A percentile compares a stretch with the other conserved stretches of the same genome.
Conservation (phyloP, 2,329 filamentous ascomycete genomes). For the Aspergillus phoenicis region DNA sequence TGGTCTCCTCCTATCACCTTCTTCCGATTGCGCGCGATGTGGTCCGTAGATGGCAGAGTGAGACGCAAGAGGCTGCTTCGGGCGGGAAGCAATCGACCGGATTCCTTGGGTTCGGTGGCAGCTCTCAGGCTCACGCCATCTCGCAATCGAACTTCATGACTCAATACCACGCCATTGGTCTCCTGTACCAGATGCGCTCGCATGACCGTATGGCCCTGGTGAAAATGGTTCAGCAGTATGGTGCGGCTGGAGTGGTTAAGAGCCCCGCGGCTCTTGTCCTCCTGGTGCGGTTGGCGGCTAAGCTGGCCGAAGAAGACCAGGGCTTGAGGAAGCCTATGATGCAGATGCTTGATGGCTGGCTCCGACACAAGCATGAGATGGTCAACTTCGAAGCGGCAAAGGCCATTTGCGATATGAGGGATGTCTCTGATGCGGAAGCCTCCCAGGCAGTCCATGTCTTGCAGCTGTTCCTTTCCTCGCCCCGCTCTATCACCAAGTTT, state of each 20-base stretch:
- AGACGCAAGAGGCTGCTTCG: conserved; percentile 94
- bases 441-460: conserved; percentile 91
- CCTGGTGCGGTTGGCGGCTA: conserved; percentile 87
- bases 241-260: conserved; percentile 86
- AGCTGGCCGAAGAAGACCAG: conserved; percentile 89
- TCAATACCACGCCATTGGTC: conserved; percentile 96
- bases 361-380: conserved; percentile 98
- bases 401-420: conserved; percentile 91
- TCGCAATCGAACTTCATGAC: conserved; percentile 93
- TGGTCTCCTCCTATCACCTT: conserved; percentile 96
- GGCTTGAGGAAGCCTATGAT: conserved; percentile 94
- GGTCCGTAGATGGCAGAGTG: conserved; percentile 95
- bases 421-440: conserved; percentile 89
- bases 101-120: conserved; percentile 91
- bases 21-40: conserved; percentile 95
- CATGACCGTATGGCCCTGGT: conserved; percentile 98
- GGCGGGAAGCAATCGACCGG: conserved; percentile 85
- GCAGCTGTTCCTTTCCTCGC: conserved; percentile 94
- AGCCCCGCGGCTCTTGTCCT: conserved; percentile 90
- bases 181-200: conserved; percentile 95
- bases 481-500: conserved; percentile 94
- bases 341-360: conserved; percentile 91
- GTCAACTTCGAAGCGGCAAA: conserved; percentile 99
- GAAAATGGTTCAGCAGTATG: conserved; percentile 99
- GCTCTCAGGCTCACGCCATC: conserved; percentile 68